Evolutionary conservation across 805 yeast genomes (phyloP), one percentile per base, ranked within the genome.

Genomic region (Starmerella etchellsii): DNA sequence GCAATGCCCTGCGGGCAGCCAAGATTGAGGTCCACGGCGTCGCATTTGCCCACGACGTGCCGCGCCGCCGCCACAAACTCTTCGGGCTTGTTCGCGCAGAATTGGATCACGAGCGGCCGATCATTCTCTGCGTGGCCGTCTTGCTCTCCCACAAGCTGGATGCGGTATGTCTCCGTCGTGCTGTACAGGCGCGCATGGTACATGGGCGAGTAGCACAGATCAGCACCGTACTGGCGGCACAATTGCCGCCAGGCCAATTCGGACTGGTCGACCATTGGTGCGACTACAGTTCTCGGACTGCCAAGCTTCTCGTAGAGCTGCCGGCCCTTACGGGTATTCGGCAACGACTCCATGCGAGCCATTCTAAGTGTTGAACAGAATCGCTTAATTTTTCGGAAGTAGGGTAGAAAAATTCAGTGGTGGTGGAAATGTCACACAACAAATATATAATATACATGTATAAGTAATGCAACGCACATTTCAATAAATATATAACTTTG

Each of bases 1-100:
- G 99, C 99, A 46, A 91, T 91, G 1, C 95, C 95, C 60, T 91
- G 99, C 0, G 99, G 99, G 60, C 99, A 91, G 0, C 99, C 99
- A 43, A 91, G 67, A 55, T 91, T 91, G 50, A 91, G 69, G 61
- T 91, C 98, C 21, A 91, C 93, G 0, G 96, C 98, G 63, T 88
- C 97, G 61, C 97, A 88, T 46, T 73, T 68, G 38, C 78, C 81
- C 42, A 77, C 82, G 2, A 91, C 93, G 20, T 67, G 65, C 51
- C 71, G 69, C 1, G 97, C 97, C 2, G 98, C 97, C 34, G 68
- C 59, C 13, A 91, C 62, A 21, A 91, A 65, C 51, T 74, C 76
- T 6, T 84, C 93, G 0, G 96, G 88, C 52, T 91, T 94, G 59
- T 91, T 91, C 6, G 96, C 97, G 60, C 97, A 91, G 55, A 91